A percentile compares a stretch with the other conserved stretches of the same genome.
These are phyloP conservation scores for Furcasterigmium furcatum DNA, from an alignment of 2,329 filamentous ascomycete genomes.

Conservation along the genomic window DNA sequence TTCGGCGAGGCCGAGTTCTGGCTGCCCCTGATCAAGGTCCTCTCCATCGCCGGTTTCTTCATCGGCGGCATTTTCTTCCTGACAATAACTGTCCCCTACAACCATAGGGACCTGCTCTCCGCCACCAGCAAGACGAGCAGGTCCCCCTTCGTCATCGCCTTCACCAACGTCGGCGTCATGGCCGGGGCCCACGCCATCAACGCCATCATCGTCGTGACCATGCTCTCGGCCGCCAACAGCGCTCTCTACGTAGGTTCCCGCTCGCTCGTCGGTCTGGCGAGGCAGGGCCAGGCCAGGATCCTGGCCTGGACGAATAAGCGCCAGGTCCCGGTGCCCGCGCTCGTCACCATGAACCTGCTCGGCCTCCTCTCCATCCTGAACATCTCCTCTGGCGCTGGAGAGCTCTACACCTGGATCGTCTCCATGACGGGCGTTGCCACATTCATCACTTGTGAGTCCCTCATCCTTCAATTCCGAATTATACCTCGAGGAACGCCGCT, in stretches of 20 bases:
- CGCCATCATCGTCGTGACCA: conserved; percentile 47
- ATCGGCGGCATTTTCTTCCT: conserved; percentile 47
- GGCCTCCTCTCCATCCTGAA: conserved; percentile 13
- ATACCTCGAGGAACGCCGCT: not conserved
- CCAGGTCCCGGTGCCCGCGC: conserved; percentile 27
- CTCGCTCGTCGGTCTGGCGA: conserved; percentile 51
- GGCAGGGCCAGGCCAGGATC: conserved; percentile 46
- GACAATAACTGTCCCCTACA: conserved; percentile 50
- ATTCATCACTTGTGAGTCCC: conserved; percentile 4
- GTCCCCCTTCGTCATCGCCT: conserved; percentile 47
- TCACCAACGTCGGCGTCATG: conserved; percentile 48
- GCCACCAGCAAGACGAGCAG: conserved; percentile 42
- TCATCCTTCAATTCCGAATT: not conserved
- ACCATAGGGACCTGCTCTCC: conserved; percentile 44
- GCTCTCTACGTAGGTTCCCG: conserved; percentile 53
- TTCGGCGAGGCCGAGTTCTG: conserved; percentile 58
- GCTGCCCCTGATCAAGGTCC: conserved; percentile 51
- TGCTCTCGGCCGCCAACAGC: conserved; percentile 47
- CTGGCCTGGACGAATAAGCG: conserved; percentile 44
- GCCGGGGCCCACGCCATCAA: conserved; percentile 53
- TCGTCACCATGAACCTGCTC: conserved; percentile 12
- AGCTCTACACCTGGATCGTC: conserved; percentile 2
- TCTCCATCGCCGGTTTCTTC: conserved; percentile 57
- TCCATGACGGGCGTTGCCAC: conserved; percentile 5
- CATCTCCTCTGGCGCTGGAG: conserved; percentile 4